Conservation (phyloP, 345 rosid species). For the Ceriops zippeliana region DNA sequence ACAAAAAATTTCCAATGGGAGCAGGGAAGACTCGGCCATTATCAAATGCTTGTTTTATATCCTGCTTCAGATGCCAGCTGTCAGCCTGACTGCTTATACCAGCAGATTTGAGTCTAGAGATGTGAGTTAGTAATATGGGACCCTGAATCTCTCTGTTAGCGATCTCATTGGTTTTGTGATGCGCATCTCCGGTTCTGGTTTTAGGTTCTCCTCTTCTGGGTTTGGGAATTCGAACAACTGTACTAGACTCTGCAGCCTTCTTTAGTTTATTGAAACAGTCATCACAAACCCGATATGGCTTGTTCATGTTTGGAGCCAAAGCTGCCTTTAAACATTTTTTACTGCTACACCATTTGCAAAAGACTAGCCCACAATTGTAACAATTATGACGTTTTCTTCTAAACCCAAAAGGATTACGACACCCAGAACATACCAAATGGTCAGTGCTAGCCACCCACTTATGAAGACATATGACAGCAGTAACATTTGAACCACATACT, state of each 20-base stretch:
- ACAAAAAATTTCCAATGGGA: conserved; percentile 34
- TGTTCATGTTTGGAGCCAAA: conserved; percentile 73
- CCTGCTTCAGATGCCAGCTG: conserved; percentile 32
- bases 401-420: conserved; percentile 73
- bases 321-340: conserved; percentile 78
- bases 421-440: conserved; percentile 73
- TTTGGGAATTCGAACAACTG: conserved; percentile 33
- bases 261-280: conserved; percentile 70
- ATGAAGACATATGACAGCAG: conserved; percentile 72
- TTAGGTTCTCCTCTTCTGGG: conserved; percentile 34
- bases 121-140: conserved; percentile 35
- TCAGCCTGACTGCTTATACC: conserved; percentile 45
- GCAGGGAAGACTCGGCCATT: conserved; percentile 37
- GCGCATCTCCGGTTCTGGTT: conserved; percentile 35
- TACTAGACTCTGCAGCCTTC: conserved; percentile 41
- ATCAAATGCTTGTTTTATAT: conserved; percentile 29
- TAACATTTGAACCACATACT: conserved; percentile 71
- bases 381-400: conserved; percentile 94
- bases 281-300: conserved; percentile 83
- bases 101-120: conserved; percentile 44
- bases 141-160: conserved; percentile 38
- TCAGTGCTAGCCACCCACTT: conserved; percentile 63
- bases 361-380: conserved; percentile 85
- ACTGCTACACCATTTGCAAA: conserved; percentile 80
- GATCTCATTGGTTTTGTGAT: conserved; percentile 30